These are phyloP conservation scores for Tylopilus balloui DNA, from an alignment of 768 basidiomycete species.

Conservation along the genomic window DNA sequence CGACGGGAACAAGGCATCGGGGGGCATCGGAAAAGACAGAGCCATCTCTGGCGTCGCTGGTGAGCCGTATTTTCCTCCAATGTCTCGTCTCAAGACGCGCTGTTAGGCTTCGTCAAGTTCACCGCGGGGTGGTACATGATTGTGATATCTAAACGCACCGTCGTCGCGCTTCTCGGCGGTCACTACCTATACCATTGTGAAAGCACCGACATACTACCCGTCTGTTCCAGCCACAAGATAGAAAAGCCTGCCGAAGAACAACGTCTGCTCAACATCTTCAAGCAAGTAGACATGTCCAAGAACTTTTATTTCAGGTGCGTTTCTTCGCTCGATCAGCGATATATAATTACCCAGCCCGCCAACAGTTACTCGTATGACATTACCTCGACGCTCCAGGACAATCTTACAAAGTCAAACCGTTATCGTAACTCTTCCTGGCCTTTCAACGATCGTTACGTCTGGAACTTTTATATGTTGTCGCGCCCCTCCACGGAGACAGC, in stretches of 20 bases:
- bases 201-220: constrained; percentile 75
- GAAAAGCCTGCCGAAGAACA: constrained; percentile 89
- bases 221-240: constrained; percentile 74
- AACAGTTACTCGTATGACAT: constrained; percentile 91
- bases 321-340: neutral
- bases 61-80: constrained; percentile 26
- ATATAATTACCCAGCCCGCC: neutral
- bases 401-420: constrained; percentile 61
- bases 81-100: neutral
- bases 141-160: constrained; percentile 81
- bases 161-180: constrained; percentile 90
- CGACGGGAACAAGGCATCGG: constrained; percentile 86
- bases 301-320: constrained; percentile 95
- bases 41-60: constrained; percentile 83
- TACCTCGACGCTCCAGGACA: constrained; percentile 92
- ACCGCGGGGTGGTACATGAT: constrained; percentile 97
- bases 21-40: constrained; percentile 76
- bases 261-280: constrained; percentile 84
- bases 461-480: constrained; percentile 89
- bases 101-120: constrained; percentile 81
- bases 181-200: constrained; percentile 98
- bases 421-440: constrained; percentile 47
- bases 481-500: constrained; percentile 52
- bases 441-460: constrained; percentile 87
- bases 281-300: constrained; percentile 96